Conservation (phyloP, 192 early-diverging fungal species). For the Mortierella alpina region DNA sequence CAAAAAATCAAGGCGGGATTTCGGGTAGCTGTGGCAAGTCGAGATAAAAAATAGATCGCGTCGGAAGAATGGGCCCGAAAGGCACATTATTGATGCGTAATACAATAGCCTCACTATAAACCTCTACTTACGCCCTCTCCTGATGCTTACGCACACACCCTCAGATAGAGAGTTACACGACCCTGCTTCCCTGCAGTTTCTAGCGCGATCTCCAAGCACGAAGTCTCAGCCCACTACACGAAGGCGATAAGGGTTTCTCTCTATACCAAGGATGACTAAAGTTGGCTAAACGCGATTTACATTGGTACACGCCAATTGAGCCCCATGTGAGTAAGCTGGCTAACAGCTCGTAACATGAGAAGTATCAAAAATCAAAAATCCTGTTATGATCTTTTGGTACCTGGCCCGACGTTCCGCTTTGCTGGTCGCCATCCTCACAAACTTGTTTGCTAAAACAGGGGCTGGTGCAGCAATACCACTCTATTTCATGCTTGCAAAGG, state of each 20-base stretch:
- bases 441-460: conserved; percentile 29
- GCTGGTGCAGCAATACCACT: not conserved
- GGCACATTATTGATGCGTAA: not conserved
- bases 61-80: conserved; percentile 4
- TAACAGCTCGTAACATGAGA: not conserved
- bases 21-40: not conserved
- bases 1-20: not conserved
- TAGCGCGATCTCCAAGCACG: too few relatives aligned
- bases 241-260: too few relatives aligned
- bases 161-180: too few relatives aligned
- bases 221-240: too few relatives aligned
- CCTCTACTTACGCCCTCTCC: not conserved
- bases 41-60: not conserved
- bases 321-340: too few relatives aligned
- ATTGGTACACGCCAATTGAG: too few relatives aligned
- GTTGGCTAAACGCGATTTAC: too few relatives aligned
- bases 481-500: not conserved
- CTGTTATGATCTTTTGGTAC: conserved; percentile 8
- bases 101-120: not conserved
- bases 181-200: too few relatives aligned
- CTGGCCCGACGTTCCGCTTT: not conserved
- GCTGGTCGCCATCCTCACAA: not conserved
- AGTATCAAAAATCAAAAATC: not conserved
- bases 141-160: too few relatives aligned
- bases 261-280: too few relatives aligned